Base-by-base conservation (phyloP, 306 rosid genomes). In the Corylus americana region DNA sequence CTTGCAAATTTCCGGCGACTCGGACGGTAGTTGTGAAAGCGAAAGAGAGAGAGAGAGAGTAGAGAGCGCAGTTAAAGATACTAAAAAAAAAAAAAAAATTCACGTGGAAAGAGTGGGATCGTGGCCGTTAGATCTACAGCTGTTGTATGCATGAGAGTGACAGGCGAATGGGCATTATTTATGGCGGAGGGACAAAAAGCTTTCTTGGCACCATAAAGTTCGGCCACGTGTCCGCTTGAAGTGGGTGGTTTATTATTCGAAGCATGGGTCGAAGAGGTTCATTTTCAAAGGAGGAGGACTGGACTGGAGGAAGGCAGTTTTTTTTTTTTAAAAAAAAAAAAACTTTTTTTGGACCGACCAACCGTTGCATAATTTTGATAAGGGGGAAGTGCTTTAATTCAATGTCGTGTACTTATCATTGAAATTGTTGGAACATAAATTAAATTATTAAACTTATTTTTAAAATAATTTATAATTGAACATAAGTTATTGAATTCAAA, bases 61-160 rank as follows among this genome's bases (percentile, higher is more conserved):
- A 11, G 39, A 55, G 39, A 61, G 3, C 12, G 8, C 85, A 54
- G 82, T 80, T 76, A n/a, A 37, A 72, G 81, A 31, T 58, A 25
- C 0, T 39, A 22, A 31, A 31, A 31, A 31, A 31, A 31, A 31
- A 27, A 37, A 62, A 54, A 31, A 29, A 57, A 68, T 79, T 82
- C 86, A 82, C 82, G 82, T 51, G 82, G 58, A 59, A 48, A 7
- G 64, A 29, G 78, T 59, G 79, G 57, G 45, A 49, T 78, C 44
- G 18, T 14, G 73, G 77, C 77, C 77, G 74, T 81, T 78, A 7
- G 79, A 80, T 82, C 55, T 53, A 55, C 31, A 55, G 74, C 54
- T 20, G 71, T 47, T 55, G 74, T 75, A 8, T 49, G 70, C 37
- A 22, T 25, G 79, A 80, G 11, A 69, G 70, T 74, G 87, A 80